These are phyloP conservation scores for Hyaloscypha hepaticicola DNA, from an alignment of 495 filamentous ascomycete genomes.

Conservation along the genomic window DNA sequence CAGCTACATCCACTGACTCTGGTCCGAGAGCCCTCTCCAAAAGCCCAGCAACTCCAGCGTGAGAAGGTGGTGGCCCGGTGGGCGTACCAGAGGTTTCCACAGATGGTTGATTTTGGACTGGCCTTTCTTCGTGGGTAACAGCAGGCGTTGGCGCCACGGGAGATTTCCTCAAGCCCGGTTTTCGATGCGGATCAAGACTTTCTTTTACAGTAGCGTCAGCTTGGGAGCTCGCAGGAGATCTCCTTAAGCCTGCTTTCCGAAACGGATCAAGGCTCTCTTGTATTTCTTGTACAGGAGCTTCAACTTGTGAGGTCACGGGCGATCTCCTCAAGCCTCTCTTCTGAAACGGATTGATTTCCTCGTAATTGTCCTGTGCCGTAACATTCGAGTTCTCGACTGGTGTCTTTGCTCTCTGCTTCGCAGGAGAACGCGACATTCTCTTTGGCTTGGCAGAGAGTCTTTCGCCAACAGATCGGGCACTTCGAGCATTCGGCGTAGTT, in stretches of 20 bases:
- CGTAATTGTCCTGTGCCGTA: conserved; percentile 1
- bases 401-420: conserved; percentile 16
- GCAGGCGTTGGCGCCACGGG: not conserved
- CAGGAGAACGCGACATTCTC: conserved; percentile 27
- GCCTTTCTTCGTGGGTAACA: not conserved
- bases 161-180: conserved; percentile 7
- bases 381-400: not conserved
- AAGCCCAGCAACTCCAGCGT: not conserved
- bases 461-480: conserved; percentile 8
- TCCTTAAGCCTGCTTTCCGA: conserved; percentile 10
- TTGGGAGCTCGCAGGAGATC: conserved; percentile 16
- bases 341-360: conserved; percentile 26
- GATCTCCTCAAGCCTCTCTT: conserved; percentile 30
- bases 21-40: not conserved
- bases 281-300: not conserved
- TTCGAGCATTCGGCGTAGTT: conserved; percentile 2
- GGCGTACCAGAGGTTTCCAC: conserved; percentile 7
- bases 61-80: not conserved
- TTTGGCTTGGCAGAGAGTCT: conserved; percentile 26
- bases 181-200: conserved; percentile 1
- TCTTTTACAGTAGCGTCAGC: not conserved
- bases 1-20: not conserved
- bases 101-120: not conserved
- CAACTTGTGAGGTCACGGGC: not conserved
- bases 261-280: not conserved